Evolutionary conservation across 257 asterid species (phyloP).

Genomic region (Cordia subcordata): DNA sequence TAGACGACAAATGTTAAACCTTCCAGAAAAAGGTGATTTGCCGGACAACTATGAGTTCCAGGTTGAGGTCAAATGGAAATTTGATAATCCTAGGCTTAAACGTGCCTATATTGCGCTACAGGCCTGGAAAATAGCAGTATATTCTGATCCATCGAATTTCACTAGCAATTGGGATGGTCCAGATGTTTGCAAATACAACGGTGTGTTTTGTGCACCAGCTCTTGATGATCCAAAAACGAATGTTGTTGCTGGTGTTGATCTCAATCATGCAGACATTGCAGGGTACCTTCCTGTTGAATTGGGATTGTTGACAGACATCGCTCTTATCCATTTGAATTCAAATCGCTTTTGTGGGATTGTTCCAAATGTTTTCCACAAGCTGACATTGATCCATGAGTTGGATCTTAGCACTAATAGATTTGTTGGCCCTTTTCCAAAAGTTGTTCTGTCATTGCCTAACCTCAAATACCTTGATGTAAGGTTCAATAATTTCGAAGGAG

Average conservation of each 20-base stretch:
- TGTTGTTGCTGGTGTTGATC: conserved; percentile 36
- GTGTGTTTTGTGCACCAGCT: conserved; percentile 25
- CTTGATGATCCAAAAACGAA: conserved; percentile 16
- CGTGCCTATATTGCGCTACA: conserved; percentile 31
- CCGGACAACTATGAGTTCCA: conserved; percentile 5
- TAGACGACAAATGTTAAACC: conserved; percentile 18
- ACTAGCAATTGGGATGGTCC: conserved; percentile 37
- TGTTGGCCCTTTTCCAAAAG: conserved; percentile 28
- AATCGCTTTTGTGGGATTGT: conserved; percentile 34
- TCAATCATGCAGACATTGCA: conserved; percentile 32
- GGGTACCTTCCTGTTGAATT: conserved; percentile 36
- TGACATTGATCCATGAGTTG: conserved; percentile 21
- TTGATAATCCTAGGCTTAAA: conserved; percentile 21
- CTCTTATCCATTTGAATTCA: conserved; percentile 32
- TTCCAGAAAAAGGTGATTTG: conserved; percentile 17
- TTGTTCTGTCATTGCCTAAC: conserved; percentile 11
- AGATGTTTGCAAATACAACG: conserved; percentile 31
- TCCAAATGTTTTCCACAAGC: conserved; percentile 25
- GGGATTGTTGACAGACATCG: conserved; percentile 30
- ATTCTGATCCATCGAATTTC: conserved; percentile 29
- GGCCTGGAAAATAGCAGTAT: conserved; percentile 28
- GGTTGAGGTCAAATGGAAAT: not conserved
- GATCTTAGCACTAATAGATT: conserved; percentile 33
- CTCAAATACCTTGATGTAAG: conserved; percentile 34
- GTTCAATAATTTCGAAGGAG: conserved; percentile 33